Percentiles rank a stretch among this genome's conserved stretches.
phyloP scores from a whole-genome alignment of 2,329 filamentous ascomycete species.

The Cladosporium sp. region DNA sequence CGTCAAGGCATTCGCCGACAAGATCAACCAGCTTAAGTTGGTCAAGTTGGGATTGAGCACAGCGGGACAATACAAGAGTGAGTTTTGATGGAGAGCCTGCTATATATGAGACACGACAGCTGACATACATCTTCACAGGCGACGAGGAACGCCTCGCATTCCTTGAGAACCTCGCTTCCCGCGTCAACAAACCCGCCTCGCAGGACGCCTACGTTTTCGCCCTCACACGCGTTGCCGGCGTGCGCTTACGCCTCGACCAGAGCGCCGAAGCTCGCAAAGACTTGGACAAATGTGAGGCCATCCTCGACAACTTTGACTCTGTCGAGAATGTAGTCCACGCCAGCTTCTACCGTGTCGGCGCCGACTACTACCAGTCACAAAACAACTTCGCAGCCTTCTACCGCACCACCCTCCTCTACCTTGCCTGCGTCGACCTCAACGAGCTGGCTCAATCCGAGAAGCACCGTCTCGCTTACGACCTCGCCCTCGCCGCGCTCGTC shows the following conservation, averaged over 20 bases:
- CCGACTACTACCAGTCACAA: conserved; percentile 87
- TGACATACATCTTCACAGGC: conserved; percentile 53
- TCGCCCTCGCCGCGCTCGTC: conserved; percentile 85
- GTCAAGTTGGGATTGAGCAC: conserved; percentile 86
- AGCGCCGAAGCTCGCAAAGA: conserved; percentile 80
- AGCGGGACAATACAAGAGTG: conserved; percentile 77
- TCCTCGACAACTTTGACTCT: conserved; percentile 86
- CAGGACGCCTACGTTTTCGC: conserved; percentile 96
- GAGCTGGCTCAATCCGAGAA: conserved; percentile 70
- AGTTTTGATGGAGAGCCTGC: conserved; percentile 15
- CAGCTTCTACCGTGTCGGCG: conserved; percentile 91
- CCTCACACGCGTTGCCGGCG: conserved; percentile 79
- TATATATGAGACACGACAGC: not conserved
- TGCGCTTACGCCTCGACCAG: conserved; percentile 76
- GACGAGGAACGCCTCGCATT: conserved; percentile 81
- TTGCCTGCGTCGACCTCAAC: conserved; percentile 85
- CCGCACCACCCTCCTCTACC: conserved; percentile 93
- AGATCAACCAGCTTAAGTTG: conserved; percentile 98
- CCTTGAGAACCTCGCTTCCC: conserved; percentile 74
- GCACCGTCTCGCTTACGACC: conserved; percentile 80
- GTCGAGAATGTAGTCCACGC: conserved; percentile 95
- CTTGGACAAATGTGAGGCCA: conserved; percentile 78
- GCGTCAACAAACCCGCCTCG: conserved; percentile 85
- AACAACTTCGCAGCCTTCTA: conserved; percentile 95
- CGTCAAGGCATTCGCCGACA: conserved; percentile 92